phyloP scores from a whole-genome alignment of 2,329 filamentous ascomycete genomes.

The Phoma herbarum region DNA sequence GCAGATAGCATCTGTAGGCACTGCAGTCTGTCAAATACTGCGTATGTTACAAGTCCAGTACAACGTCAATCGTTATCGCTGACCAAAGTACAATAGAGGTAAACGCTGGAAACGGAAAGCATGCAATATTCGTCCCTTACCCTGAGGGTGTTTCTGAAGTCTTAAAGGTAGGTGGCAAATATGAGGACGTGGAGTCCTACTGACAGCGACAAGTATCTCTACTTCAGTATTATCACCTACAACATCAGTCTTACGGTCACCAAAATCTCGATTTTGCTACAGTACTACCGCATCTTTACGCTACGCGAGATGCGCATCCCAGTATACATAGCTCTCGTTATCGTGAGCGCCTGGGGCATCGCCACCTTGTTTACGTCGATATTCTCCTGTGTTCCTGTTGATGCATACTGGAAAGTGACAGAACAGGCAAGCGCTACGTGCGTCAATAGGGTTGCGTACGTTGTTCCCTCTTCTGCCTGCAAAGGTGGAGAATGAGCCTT shows the following conservation, averaged over 20 bases:
- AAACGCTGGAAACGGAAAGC: constrained; percentile 35
- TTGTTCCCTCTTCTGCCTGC: neutral
- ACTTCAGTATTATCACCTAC: constrained; percentile 40
- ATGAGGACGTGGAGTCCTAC: neutral
- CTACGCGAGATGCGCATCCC: constrained; percentile 34
- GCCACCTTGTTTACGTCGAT: constrained; percentile 22
- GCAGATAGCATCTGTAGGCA: constrained; percentile 25
- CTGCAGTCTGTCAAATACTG: constrained; percentile 26
- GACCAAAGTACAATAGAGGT: constrained; percentile 24
- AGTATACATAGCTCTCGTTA: constrained; percentile 32
- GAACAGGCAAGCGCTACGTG: constrained; percentile 10
- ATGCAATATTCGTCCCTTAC: constrained; percentile 32
- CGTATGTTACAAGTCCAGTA: constrained; percentile 20
- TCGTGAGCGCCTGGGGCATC: constrained; percentile 32
- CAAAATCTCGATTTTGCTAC: constrained; percentile 42
- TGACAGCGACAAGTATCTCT: constrained; percentile 33
- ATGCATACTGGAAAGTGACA: constrained; percentile 32
- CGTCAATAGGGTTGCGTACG: constrained; percentile 17
- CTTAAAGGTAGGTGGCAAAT: constrained; percentile 26
- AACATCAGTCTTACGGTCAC: constrained; percentile 33
- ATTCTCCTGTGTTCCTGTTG: constrained; percentile 35
- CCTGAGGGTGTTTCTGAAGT: constrained; percentile 17
- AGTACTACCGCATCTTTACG: constrained; percentile 42
- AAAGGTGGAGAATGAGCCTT: neutral
- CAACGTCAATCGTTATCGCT: neutral